These are phyloP conservation scores for Curvularia verruculosa DNA, from an alignment of 2,329 filamentous ascomycete species.

Conservation along the genomic window DNA sequence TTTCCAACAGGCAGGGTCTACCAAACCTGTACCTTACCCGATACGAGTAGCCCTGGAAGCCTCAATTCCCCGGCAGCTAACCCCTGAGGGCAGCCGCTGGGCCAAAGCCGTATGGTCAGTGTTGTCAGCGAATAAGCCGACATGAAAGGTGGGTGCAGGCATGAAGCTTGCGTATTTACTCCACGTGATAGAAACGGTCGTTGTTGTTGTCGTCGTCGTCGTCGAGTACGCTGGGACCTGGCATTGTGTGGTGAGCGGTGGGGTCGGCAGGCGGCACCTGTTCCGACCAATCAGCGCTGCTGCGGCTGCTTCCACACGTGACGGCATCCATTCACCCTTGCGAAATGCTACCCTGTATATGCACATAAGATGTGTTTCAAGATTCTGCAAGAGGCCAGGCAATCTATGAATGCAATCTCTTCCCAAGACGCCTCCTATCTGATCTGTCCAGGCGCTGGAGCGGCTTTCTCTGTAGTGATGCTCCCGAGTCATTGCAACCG, in stretches of 20 bases:
- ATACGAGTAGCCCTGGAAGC: not conserved
- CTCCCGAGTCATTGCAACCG: not conserved
- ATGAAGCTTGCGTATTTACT: not conserved
- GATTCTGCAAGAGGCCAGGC: not conserved
- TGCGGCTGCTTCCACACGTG: not conserved
- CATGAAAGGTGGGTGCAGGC: constrained; percentile 3
- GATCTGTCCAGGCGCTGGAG: not conserved
- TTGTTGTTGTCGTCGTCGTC: too few relatives aligned
- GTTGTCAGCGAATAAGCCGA: not conserved
- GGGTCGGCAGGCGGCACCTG: too few relatives aligned
- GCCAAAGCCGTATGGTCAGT: not conserved
- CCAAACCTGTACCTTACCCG: not conserved
- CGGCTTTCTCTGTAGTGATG: not conserved
- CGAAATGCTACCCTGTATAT: not conserved
- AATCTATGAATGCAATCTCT: not conserved
- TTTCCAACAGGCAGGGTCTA: constrained; percentile 4
- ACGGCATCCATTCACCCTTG: not conserved
- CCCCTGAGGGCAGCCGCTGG: not conserved
- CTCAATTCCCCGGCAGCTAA: not conserved
- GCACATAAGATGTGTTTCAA: not conserved
- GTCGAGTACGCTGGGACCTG: not conserved
- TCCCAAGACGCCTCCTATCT: not conserved
- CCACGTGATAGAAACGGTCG: not conserved
- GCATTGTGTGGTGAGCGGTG: not conserved
- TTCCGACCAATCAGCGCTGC: not conserved